Conservation (phyloP, 2,329 filamentous ascomycete species). For the Aureobasidium sp. region DNA sequence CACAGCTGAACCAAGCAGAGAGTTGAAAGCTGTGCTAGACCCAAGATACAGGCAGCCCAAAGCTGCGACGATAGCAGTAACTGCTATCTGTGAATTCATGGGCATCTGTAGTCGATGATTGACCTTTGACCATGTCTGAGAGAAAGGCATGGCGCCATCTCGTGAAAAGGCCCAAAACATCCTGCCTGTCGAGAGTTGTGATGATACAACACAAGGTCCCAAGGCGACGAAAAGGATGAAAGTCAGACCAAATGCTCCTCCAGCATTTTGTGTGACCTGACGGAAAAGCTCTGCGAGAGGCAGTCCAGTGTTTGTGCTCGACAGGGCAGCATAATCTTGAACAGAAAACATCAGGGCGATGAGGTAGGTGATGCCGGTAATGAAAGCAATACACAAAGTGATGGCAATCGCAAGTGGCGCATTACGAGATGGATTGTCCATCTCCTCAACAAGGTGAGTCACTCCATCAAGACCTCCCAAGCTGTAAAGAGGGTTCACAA, state of each 20-base stretch:
- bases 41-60: slow-evolving; percentile 19
- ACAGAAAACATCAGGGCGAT: slow-evolving; percentile 51
- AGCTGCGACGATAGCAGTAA: slow-evolving; percentile 18
- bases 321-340: slow-evolving; percentile 34
- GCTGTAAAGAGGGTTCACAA: slow-evolving; percentile 51
- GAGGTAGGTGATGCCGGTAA: slow-evolving; percentile 49
- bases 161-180: slow-evolving; percentile 41
- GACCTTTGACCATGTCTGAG: slow-evolving; percentile 5
- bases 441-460: slow-evolving; percentile 54
- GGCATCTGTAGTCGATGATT: slow-evolving; percentile 15
- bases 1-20: slow-evolving; percentile 5
- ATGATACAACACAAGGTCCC: slow-evolving; percentile 37
- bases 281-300: slow-evolving; percentile 43
- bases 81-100: slow-evolving; percentile 18
- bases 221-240: slow-evolving; percentile 40
- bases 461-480: slow-evolving; percentile 52
- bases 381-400: slow-evolving; percentile 38
- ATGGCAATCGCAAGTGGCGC: slow-evolving; percentile 48
- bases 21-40: slow-evolving; percentile 18
- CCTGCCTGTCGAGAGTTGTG: slow-evolving; percentile 30
- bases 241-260: slow-evolving; percentile 37
- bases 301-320: slow-evolving; percentile 30
- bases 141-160: slow-evolving; percentile 30
- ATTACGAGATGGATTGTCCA: slow-evolving; percentile 46
- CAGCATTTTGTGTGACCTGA: slow-evolving; percentile 36